A percentile compares a stretch with the other conserved stretches of the same genome.
These are phyloP conservation scores for Moricandia arvensis DNA, from an alignment of 345 rosid genomes.

Conservation along the genomic window DNA sequence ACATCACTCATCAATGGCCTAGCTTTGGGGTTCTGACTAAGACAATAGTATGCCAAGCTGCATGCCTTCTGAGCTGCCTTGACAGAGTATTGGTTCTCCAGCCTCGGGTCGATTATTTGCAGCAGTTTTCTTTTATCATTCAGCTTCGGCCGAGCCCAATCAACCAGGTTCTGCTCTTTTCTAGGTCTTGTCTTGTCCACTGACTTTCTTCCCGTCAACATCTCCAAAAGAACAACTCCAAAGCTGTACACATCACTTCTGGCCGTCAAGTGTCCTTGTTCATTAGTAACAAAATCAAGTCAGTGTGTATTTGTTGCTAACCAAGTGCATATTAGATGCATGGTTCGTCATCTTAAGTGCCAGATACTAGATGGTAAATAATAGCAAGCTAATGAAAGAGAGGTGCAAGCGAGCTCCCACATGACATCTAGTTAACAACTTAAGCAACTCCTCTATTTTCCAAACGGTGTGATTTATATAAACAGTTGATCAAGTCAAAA, in stretches of 20 bases:
- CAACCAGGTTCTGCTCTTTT: slow-evolving; percentile 94
- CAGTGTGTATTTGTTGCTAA: slow-evolving; percentile 15
- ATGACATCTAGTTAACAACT: slow-evolving; percentile 2
- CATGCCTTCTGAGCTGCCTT: slow-evolving; percentile 95
- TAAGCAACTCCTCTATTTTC: slow-evolving; percentile 4
- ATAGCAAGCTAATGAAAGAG: slow-evolving; percentile 3
- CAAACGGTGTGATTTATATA: background rate
- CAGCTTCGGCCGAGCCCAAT: slow-evolving; percentile 97
- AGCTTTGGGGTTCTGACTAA: slow-evolving; percentile 96
- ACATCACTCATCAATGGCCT: slow-evolving; percentile 97
- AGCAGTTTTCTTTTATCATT: slow-evolving; percentile 87
- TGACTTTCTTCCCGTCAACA: slow-evolving; percentile 86
- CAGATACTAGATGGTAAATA: background rate
- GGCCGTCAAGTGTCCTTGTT: slow-evolving; percentile 88
- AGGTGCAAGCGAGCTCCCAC: background rate
- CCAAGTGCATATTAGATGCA: background rate
- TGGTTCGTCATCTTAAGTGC: background rate
- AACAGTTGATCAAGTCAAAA: background rate
- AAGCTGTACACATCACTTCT: slow-evolving; percentile 96
- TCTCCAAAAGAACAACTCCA: slow-evolving; percentile 93
- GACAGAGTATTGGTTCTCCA: slow-evolving; percentile 84
- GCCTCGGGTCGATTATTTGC: slow-evolving; percentile 87
- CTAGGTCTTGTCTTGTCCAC: slow-evolving; percentile 94
- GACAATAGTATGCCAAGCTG: slow-evolving; percentile 91
- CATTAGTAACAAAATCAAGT: slow-evolving; percentile 29